These are phyloP conservation scores for Solanum sitiens DNA, from an alignment of 257 asterid genomes.

Conservation along the genomic window DNA sequence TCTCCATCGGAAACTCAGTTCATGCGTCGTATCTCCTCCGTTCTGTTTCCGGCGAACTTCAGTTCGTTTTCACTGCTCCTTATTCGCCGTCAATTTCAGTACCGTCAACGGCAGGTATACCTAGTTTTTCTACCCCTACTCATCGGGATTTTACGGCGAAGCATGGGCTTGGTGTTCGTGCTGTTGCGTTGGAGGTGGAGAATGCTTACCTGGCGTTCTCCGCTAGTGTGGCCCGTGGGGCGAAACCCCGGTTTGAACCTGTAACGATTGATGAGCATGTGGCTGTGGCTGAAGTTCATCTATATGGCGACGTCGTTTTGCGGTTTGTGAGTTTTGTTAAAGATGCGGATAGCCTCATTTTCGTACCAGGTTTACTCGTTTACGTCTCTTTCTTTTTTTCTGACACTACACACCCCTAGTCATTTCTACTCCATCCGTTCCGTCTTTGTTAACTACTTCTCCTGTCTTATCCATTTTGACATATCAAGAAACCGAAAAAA, in stretches of 20 bases:
- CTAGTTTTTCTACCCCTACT: conserved; percentile 34
- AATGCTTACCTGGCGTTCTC: conserved; percentile 52
- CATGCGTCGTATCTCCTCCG: conserved; percentile 88
- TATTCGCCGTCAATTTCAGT: conserved; percentile 49
- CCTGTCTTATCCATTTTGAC: too few relatives aligned
- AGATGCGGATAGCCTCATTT: background rate
- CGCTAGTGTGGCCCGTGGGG: conserved; percentile 53
- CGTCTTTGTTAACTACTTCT: too few relatives aligned
- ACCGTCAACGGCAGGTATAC: conserved; percentile 48
- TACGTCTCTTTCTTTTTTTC: conserved; percentile 12
- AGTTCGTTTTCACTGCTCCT: conserved; percentile 75
- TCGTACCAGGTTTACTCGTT: conserved; percentile 38
- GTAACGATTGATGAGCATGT: conserved; percentile 23
- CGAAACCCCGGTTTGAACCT: conserved; percentile 47
- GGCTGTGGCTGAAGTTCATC: conserved; percentile 53
- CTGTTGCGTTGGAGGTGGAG: conserved; percentile 51
- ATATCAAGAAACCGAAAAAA: too few relatives aligned
- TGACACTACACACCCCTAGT: background rate
- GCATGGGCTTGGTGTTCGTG: conserved; percentile 86
- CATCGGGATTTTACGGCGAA: conserved; percentile 41
- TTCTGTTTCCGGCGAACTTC: conserved; percentile 58
- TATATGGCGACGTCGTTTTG: conserved; percentile 72
- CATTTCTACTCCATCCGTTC: too few relatives aligned
- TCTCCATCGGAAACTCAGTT: conserved; percentile 77
- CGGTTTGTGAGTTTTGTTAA: conserved; percentile 40